Evolutionary conservation across 2,329 filamentous ascomycete species (phyloP).

Genomic region (Apiospora hydei): DNA sequence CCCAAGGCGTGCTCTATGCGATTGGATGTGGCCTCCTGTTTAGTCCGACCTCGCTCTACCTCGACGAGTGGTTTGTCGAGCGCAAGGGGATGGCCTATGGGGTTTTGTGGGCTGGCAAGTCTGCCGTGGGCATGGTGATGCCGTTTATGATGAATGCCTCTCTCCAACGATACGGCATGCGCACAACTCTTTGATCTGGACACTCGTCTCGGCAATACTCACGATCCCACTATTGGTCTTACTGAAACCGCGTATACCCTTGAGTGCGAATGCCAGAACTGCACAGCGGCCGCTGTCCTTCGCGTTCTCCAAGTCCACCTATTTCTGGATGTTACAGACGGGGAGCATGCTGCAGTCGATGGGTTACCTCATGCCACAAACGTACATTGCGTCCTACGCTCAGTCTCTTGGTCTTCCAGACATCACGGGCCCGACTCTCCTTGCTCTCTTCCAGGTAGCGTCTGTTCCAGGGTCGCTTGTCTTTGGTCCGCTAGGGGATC

Average conservation of each 20-base stretch:
- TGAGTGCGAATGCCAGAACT: conserved; percentile 40
- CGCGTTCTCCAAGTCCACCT: conserved; percentile 59
- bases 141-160: conserved; percentile 61
- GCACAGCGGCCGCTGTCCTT: conserved; percentile 48
- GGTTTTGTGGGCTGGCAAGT: conserved; percentile 67
- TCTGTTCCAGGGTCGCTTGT: conserved; percentile 62
- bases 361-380: conserved; percentile 69
- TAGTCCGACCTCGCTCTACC: conserved; percentile 46
- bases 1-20: conserved; percentile 68
- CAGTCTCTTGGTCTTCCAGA: conserved; percentile 25
- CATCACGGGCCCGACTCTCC: conserved; percentile 52
- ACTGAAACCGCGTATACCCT: conserved; percentile 62
- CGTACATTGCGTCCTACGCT: conserved; percentile 67
- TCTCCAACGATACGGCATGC: conserved; percentile 57
- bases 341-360: conserved; percentile 65
- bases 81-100: conserved; percentile 67
- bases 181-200: conserved; percentile 63
- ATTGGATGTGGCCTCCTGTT: conserved; percentile 64
- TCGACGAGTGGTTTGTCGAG: conserved; percentile 68
- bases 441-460: conserved; percentile 58
- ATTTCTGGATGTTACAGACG: conserved; percentile 64
- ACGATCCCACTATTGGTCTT: conserved; percentile 64
- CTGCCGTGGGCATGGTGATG: conserved; percentile 57
- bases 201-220: conserved; percentile 55
- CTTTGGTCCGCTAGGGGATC: conserved; percentile 35